phyloP scores from a whole-genome alignment of 176 grass and related monocot species.

The Carex scoparia region DNA sequence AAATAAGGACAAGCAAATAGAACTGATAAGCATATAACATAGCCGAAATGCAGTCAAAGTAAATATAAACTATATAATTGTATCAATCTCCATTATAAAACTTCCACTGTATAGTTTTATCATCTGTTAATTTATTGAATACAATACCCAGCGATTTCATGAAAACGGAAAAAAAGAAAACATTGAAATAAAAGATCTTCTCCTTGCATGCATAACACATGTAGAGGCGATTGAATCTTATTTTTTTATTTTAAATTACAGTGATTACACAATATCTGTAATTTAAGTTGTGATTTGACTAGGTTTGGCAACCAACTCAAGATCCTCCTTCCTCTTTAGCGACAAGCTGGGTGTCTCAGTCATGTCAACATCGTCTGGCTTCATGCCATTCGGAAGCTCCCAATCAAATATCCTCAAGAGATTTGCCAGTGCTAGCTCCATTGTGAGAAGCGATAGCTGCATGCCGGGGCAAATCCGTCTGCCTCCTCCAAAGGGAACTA shows the following conservation, averaged over 20 bases:
- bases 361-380: slow-evolving; percentile 22
- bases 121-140: neutral
- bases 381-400: slow-evolving; percentile 15
- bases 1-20: too few species aligned
- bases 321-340: slow-evolving; percentile 2
- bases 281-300: neutral
- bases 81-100: neutral
- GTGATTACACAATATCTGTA: neutral
- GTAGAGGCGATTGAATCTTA: neutral
- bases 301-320: slow-evolving; percentile 18
- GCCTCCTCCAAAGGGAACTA: slow-evolving; percentile 16
- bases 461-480: slow-evolving; percentile 24
- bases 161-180: neutral
- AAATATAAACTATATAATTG: neutral
- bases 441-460: slow-evolving; percentile 2
- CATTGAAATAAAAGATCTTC: neutral
- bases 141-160: neutral
- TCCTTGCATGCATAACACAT: too few species aligned
- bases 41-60: neutral
- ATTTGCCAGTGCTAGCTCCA: slow-evolving; percentile 23
- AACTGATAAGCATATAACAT: neutral
- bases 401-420: slow-evolving; percentile 25
- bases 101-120: neutral
- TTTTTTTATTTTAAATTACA: neutral
- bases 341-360: slow-evolving; percentile 18